Percentiles rank a stretch among this genome's conserved stretches.
phyloP scores from a whole-genome alignment of 805 yeast species.

The Saccharomycopsis fermentans region DNA sequence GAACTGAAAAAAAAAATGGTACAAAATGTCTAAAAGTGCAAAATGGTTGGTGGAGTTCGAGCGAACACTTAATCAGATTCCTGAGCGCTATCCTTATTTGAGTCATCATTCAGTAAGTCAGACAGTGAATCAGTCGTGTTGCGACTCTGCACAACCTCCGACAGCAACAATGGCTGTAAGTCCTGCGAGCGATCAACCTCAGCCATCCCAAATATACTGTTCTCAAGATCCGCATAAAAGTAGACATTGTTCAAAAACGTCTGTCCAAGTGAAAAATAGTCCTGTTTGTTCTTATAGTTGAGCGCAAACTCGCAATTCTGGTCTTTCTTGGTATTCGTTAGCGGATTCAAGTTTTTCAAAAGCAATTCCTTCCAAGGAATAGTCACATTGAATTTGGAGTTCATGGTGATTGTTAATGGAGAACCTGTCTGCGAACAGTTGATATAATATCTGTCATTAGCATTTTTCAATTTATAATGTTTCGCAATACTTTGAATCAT shows the following conservation, averaged over 20 bases:
- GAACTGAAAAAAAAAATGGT: no score
- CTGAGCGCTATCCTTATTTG: no score
- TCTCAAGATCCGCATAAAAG: slow-evolving; percentile 11
- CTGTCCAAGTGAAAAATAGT: slow-evolving; percentile 15
- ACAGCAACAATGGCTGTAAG: not conserved
- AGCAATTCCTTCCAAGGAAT: slow-evolving; percentile 16
- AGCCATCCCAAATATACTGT: slow-evolving; percentile 9
- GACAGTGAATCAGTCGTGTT: no score
- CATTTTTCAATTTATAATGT: slow-evolving; percentile 5
- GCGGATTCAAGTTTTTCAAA: slow-evolving; percentile 15
- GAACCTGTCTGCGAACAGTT: slow-evolving; percentile 9
- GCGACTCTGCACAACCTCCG: not conserved
- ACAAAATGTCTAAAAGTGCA: no score
- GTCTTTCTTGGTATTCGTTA: slow-evolving; percentile 11
- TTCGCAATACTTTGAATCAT: slow-evolving; percentile 8
- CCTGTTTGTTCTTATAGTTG: slow-evolving; percentile 13
- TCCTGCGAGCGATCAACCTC: not conserved
- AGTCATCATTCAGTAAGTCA: no score
- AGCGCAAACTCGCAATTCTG: slow-evolving; percentile 16
- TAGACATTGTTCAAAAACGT: slow-evolving; percentile 17
- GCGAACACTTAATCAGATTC: no score
- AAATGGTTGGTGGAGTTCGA: no score
- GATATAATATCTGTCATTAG: slow-evolving; percentile 7
- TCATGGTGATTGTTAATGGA: slow-evolving; percentile 8
- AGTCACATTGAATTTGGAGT: slow-evolving; percentile 11